These are phyloP conservation scores for Coniochaeta sp. DNA, from an alignment of 2,329 filamentous ascomycete species.

Conservation along the genomic window DNA sequence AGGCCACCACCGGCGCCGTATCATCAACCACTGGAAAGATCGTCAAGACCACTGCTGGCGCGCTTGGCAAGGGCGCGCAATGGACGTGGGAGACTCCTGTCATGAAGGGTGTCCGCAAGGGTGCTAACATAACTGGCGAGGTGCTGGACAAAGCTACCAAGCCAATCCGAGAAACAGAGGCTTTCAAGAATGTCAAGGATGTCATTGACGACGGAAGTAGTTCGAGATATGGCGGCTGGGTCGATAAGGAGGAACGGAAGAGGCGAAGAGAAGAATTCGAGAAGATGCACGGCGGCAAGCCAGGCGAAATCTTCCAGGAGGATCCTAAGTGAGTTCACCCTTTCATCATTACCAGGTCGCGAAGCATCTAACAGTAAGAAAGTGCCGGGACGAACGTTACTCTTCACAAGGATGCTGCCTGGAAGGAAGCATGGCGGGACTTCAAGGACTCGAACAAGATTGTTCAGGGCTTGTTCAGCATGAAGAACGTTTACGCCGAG, in stretches of 20 bases:
- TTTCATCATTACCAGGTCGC: slow-evolving; percentile 1
- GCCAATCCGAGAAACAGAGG: slow-evolving; percentile 88
- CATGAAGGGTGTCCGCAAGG: slow-evolving; percentile 83
- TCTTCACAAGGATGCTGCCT: slow-evolving; percentile 91
- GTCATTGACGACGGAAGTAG: slow-evolving; percentile 97
- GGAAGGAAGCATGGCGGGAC: slow-evolving; percentile 97
- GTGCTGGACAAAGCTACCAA: slow-evolving; percentile 92
- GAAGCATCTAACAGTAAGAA: slow-evolving; percentile 23
- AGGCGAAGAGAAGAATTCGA: slow-evolving; percentile 70
- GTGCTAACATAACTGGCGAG: slow-evolving; percentile 76
- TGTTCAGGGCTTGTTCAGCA: slow-evolving; percentile 78
- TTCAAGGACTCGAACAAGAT: slow-evolving; percentile 87
- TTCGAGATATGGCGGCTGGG: slow-evolving; percentile 91
- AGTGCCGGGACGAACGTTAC: slow-evolving; percentile 94
- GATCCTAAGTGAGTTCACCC: slow-evolving; percentile 69
- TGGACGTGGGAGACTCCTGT: slow-evolving; percentile 98
- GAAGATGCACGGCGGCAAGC: slow-evolving; percentile 46
- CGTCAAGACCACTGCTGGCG: slow-evolving; percentile 77
- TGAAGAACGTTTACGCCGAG: slow-evolving; percentile 86
- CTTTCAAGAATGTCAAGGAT: slow-evolving; percentile 89
- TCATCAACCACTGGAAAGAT: slow-evolving; percentile 71
- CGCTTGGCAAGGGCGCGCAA: slow-evolving; percentile 80
- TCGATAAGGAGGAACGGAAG: slow-evolving; percentile 89
- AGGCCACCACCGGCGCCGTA: slow-evolving; percentile 77
- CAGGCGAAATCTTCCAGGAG: slow-evolving; percentile 61